These are phyloP conservation scores for Mycena rebaudengoi DNA, from an alignment of 768 basidiomycete species.

Conservation along the genomic window DNA sequence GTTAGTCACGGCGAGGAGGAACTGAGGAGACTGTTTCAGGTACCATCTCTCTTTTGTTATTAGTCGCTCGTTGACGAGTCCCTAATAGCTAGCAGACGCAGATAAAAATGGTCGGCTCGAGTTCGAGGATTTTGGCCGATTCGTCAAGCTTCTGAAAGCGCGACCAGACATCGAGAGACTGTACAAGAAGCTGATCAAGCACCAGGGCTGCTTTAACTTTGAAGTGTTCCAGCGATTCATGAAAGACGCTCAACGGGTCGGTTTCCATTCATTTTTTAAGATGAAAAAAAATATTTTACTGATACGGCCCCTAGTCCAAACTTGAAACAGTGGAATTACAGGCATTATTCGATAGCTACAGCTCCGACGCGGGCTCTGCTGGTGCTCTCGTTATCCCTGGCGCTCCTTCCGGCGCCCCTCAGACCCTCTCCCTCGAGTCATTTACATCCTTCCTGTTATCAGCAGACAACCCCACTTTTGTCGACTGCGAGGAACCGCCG, in stretches of 20 bases:
- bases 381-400: neutral
- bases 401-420: slow-evolving; percentile 11
- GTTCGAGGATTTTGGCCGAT: slow-evolving; percentile 80
- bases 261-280: neutral
- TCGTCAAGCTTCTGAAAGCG: slow-evolving; percentile 85
- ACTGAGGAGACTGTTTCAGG: slow-evolving; percentile 67
- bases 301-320: slow-evolving; percentile 38
- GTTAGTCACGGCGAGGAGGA: slow-evolving; percentile 64
- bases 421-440: slow-evolving; percentile 60
- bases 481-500: slow-evolving; percentile 48
- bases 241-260: slow-evolving; percentile 54
- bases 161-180: slow-evolving; percentile 83
- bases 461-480: slow-evolving; percentile 70
- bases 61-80: neutral
- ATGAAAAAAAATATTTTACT: neutral
- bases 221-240: slow-evolving; percentile 55
- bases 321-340: slow-evolving; percentile 44
- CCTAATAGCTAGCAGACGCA: slow-evolving; percentile 67
- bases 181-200: slow-evolving; percentile 50
- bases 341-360: slow-evolving; percentile 46
- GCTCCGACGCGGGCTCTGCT: slow-evolving; percentile 29
- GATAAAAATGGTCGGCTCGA: slow-evolving; percentile 68
- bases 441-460: slow-evolving; percentile 87
- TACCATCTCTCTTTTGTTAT: slow-evolving; percentile 31
- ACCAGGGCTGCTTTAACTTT: slow-evolving; percentile 50